Base-by-base conservation (phyloP, 1,284 basidiomycete genomes). In the Somion occarium region DNA sequence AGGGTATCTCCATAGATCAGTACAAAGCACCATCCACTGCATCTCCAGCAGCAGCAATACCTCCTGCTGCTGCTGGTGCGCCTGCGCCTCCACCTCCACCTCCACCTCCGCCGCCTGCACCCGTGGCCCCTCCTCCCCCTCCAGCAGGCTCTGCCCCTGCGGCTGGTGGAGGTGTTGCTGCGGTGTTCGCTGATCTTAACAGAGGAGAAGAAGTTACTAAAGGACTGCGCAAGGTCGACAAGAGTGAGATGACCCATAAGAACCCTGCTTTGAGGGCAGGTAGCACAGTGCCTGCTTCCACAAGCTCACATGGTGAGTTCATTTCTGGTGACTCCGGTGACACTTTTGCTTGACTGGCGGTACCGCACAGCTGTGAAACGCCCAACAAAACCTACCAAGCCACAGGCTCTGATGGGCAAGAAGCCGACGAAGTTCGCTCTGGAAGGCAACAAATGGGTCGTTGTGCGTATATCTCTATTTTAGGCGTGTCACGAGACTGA, bases 171-270 rank as follows among this genome's bases (percentile, higher is more conserved):
- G 91, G 92, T 19, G 81, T 87, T 52, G 83, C 83, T 12, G 91
- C 93, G 3, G 90, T 99, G n/a, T 96, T 99, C 55, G 89, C 91
- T 1, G 83, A 93, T 55, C 73, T 99, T 49, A 98, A 98, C 67
- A 82, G 88, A 52, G 96, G 97, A 12, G 90, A 85, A 53, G 85
- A 88, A 13, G 86, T 99, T 50, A 98, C 96, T 5, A 91, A 89
- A 61, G 85, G 90, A 5, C 69, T 99, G 59, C 85, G 89, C 60
- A 98, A 97, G 69, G 97, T 99, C 18, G 93, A 97, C 67, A 84
- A 87, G 71, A 95, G 90, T 59, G 86, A 98, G 69, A 96, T 96
- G 94, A 98, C 94, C 5, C 97, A 99, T 76, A 98, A 99, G 79
- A 99, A 99, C 64, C 96, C 97, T 0, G 78, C 83, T 13, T 71